Evolutionary conservation across 129 eudicot species (phyloP), one percentile per base, ranked within the genome.

Genomic region (Chrysanthemum makinoi): DNA sequence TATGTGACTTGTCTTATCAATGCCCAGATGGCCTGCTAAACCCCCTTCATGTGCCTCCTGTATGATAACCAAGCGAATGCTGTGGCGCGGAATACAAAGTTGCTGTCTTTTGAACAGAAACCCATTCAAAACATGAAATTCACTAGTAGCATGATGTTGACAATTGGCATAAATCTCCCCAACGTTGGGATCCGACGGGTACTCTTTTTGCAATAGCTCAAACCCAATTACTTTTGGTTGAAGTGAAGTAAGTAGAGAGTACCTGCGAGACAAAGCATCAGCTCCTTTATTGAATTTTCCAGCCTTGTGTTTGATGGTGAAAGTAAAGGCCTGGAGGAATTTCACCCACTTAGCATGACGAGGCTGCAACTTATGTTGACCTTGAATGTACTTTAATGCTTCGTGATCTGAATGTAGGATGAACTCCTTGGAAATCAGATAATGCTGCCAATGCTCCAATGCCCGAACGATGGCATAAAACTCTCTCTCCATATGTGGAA

Each of bases 371-470:
- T 33, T 33, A 0, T 33, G 43, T 33, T 33, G 43, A 5, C 43
- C 43, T 33, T 33, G 7, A 33, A 33, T 33, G 43, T 33, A 33
- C 7, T 33, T 33, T 5, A 5, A 33, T 5, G 43, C 7, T 7
- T 61, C 66, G 3, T 61, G 66, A 61, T 61, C 66, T 0, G 47
- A 61, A 61, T 61, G 66, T 0, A 61, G 13, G 13, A 61, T 61
- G 15, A 61, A 61, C 5, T 61, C 66, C 10, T 61, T 61, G 0
- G 47, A 61, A 11, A 61, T 28, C 10, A 61, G 1, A 4, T 49
- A 61, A 14, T 61, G 47, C 15, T 61, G 47, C 47, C 66, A 61
- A 33, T 33, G 43, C 0, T 33, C 43, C 7, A 33, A 33, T 3
- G 6, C 43, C 7, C 6, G 7, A 33, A 5, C 3, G 43, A 33